Percentiles rank a stretch among this genome's conserved stretches.
Conservation (phyloP, 306 rosid species). For the Castanea crenata region DNA sequence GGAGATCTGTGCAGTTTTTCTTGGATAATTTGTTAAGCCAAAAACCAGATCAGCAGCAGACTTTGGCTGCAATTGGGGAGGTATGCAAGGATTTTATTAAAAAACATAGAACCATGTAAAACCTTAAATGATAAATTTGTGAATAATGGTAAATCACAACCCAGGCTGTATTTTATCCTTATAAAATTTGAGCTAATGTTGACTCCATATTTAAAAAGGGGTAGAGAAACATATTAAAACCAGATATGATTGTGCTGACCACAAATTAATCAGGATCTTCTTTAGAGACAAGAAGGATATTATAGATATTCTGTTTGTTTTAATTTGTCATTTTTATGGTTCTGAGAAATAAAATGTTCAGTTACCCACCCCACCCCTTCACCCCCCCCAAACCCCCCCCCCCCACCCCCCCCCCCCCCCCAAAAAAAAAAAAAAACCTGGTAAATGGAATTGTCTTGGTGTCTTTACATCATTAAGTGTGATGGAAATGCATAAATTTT, state of each 20-base stretch:
- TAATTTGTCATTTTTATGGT: no score
- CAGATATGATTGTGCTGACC: neutral
- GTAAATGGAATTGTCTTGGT: constrained; percentile 8
- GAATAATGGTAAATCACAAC: no score
- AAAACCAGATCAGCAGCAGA: constrained; percentile 64
- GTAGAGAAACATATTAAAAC: no score
- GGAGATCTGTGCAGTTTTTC: constrained; percentile 83
- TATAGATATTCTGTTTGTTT: neutral
- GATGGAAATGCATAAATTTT: neutral
- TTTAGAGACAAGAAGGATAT: neutral
- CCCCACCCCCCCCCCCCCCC: no score
- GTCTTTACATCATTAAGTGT: neutral
- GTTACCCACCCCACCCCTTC: no score
- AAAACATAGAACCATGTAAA: neutral
- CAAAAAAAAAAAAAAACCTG: neutral
- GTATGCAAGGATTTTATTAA: constrained; percentile 32
- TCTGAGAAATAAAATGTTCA: no score
- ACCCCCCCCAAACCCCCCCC: rapidly evolving
- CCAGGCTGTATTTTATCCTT: no score
- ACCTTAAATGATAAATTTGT: neutral
- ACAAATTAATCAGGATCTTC: neutral
- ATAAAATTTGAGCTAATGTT: no score
- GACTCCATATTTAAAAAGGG: no score
- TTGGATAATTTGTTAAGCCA: constrained; percentile 63
- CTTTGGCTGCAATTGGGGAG: constrained; percentile 83